Evolutionary conservation across 257 asterid species (phyloP), one percentile per base, ranked within the genome.

Genomic region (Primulina eburnea): DNA sequence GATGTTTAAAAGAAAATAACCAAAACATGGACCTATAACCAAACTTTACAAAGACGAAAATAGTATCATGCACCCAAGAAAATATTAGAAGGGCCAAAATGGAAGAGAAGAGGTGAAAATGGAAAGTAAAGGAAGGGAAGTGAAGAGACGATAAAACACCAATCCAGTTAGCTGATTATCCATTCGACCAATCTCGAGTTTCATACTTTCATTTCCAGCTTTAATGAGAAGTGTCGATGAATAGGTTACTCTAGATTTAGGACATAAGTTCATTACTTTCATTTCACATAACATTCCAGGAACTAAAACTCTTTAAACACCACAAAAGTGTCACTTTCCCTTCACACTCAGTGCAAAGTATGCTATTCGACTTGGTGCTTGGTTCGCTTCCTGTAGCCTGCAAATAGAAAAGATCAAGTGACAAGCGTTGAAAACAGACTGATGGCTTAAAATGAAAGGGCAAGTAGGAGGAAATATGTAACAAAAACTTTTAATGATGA

Each of bases 331-430:
- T 47, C 37, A 81, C 82, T 73, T 83, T 62, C 52, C 91, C 89
- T 55, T 86, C 87, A 68, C 91, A 86, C 16, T 83, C 85, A 21
- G 40, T 8, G 73, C 91, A 86, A 57, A 86, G 66, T 58, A 86
- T 29, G 87, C 85, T 85, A 53, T 60, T 77, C n/a, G 20, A 1
- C 76, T 81, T 86, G 71, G 74, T 28, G 53, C n/a, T 30, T 28
- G 84, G 38, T 67, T 71, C 32, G 6, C 67, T 60, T 38, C 60
- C 79, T 7, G 82, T 56, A 38, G 87, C 87, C 91, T 83, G 77
- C 64, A 79, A 60, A 68, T 16, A 4, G 33, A 61, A 57, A 35
- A 47, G 33, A 8, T 61, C 66, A 68, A 64, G 29, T 79, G 21
- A 69, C 40, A 65, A 40, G 18, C 43, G 29, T 29, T 34, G 12